Percentiles rank a stretch among this genome's conserved stretches.
phyloP scores from a whole-genome alignment of 192 early-diverging fungal genomes.

The Chytriomyces hyalinus region DNA sequence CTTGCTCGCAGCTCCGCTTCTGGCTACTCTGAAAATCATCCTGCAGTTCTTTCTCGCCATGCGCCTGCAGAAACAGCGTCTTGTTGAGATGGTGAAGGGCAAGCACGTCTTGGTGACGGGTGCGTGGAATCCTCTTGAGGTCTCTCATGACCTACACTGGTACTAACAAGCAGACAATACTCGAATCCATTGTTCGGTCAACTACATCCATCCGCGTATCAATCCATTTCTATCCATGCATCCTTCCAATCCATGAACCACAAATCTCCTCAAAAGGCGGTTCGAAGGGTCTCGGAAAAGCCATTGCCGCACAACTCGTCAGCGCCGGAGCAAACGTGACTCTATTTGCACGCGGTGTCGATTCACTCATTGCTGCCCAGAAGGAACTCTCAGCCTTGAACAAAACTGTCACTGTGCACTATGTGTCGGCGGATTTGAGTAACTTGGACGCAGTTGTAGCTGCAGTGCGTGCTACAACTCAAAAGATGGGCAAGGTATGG shows the following conservation, averaged over 20 bases:
- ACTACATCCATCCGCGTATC: too few species aligned
- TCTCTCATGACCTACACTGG: too few species aligned
- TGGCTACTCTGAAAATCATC: conserved; percentile 38
- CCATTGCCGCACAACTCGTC: conserved; percentile 43
- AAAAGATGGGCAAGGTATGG: not conserved
- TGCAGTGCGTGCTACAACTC: not conserved
- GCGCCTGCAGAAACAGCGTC: not conserved
- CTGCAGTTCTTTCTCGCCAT: conserved; percentile 20
- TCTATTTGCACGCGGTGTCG: conserved; percentile 49
- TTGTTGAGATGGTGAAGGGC: conserved; percentile 18
- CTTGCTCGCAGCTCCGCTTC: conserved; percentile 15
- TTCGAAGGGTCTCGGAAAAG: conserved; percentile 51
- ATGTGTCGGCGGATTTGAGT: conserved; percentile 5
- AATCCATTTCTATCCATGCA: not conserved
- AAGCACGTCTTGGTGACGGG: conserved; percentile 54
- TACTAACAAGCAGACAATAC: too few species aligned
- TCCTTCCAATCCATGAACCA: conserved; percentile 17
- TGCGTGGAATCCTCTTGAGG: not conserved
- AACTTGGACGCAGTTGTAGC: conserved; percentile 1
- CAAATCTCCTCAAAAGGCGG: conserved; percentile 15
- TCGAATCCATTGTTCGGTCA: too few species aligned
- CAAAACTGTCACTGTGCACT: not conserved
- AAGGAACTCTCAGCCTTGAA: not conserved
- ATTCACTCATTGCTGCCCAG: conserved; percentile 13
- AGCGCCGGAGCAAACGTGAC: conserved; percentile 52